Percentiles rank a stretch among this genome's conserved stretches.
Conservation (phyloP, 106 monocot species). For the Apostasia ramifera region DNA sequence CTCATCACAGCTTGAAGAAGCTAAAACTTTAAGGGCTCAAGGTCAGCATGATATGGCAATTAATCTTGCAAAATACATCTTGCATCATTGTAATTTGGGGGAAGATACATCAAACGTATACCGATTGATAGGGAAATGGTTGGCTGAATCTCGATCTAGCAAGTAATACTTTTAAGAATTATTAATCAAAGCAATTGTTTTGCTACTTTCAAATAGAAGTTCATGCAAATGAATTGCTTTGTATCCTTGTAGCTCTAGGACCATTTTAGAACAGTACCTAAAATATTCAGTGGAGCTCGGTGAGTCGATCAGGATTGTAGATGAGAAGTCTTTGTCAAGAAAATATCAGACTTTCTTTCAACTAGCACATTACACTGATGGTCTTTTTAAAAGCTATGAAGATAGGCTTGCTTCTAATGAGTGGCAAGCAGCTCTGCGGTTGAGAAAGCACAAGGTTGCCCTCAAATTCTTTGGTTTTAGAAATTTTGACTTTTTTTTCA, state of each 20-base stretch:
- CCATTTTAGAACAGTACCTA: conserved; percentile 82
- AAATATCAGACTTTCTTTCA: conserved; percentile 75
- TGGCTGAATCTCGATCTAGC: conserved; percentile 94
- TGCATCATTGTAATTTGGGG: conserved; percentile 49
- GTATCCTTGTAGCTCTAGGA: conserved; percentile 60
- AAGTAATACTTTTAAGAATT: conserved; percentile 44
- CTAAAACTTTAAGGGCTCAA: conserved; percentile 79
- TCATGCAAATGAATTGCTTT: conserved; percentile 8
- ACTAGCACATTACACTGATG: conserved; percentile 90
- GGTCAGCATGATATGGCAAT: conserved; percentile 92
- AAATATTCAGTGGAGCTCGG: conserved; percentile 73
- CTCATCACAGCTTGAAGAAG: conserved; percentile 81
- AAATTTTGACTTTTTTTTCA: neutral
- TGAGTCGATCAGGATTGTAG: conserved; percentile 31
- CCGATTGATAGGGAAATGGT: conserved; percentile 92
- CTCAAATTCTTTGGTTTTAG: neutral
- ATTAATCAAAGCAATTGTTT: neutral
- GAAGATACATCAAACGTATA: conserved; percentile 68
- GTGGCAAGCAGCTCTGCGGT: conserved; percentile 90
- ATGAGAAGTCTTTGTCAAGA: conserved; percentile 35
- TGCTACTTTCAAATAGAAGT: neutral
- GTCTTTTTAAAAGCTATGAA: conserved; percentile 86
- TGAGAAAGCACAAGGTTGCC: conserved; percentile 90
- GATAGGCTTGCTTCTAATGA: conserved; percentile 89
- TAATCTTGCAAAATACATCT: conserved; percentile 68